phyloP scores from a whole-genome alignment of 352 stramenopile genomes.

The Globisporangium barbulae region DNA sequence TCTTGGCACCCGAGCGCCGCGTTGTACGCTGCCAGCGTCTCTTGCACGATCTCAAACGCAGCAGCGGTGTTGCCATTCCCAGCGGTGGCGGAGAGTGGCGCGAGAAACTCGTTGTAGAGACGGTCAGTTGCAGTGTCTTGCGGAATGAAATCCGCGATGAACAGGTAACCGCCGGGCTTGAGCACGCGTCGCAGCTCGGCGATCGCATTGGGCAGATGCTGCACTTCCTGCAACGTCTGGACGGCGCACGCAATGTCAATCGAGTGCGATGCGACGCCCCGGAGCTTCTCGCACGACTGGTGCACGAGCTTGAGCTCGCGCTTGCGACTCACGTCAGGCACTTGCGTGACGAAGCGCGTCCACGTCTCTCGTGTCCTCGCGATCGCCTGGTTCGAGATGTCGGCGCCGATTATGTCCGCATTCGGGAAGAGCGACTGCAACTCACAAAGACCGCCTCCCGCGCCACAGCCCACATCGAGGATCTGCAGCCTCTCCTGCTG shows the following conservation, averaged over 20 bases:
- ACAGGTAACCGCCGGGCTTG: conserved; percentile 51
- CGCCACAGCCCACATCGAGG: conserved; percentile 61
- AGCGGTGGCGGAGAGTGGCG: conserved; percentile 20
- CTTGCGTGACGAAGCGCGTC: conserved; percentile 40
- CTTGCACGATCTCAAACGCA: conserved; percentile 45
- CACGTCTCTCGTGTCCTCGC: conserved; percentile 64
- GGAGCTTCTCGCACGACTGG: conserved; percentile 66
- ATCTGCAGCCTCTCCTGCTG: conserved; percentile 32
- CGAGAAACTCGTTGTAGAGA: conserved; percentile 36
- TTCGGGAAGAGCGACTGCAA: conserved; percentile 56
- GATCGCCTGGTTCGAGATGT: conserved; percentile 64
- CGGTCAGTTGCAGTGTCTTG: conserved; percentile 32
- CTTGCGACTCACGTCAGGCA: conserved; percentile 29
- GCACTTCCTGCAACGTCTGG: conserved; percentile 68
- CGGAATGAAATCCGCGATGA: conserved; percentile 70
- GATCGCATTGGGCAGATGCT: conserved; percentile 36
- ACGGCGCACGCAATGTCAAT: conserved; percentile 53
- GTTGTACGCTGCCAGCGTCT: conserved; percentile 44
- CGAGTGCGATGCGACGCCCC: conserved; percentile 41
- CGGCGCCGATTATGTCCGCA: conserved; percentile 45
- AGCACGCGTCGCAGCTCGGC: conserved; percentile 60
- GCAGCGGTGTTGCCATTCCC: neutral
- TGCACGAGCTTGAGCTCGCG: conserved; percentile 51
- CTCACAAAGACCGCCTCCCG: conserved; percentile 58
- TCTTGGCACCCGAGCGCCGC: conserved; percentile 38